phyloP scores from a whole-genome alignment of 2,329 filamentous ascomycete genomes.

The Cercospora canescens region DNA sequence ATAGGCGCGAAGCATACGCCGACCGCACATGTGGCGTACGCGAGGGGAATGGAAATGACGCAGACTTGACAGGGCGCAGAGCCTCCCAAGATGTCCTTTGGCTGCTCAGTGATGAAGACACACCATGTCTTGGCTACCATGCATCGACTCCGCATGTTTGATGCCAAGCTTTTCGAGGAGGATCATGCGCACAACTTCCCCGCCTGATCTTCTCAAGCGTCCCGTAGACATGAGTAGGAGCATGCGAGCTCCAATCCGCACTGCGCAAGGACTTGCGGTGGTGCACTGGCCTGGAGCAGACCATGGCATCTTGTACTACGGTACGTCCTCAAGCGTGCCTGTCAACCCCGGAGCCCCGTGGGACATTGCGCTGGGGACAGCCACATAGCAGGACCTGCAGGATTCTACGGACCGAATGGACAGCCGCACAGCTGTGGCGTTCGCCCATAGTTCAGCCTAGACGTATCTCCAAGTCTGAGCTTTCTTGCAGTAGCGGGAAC shows the following conservation, averaged over 20 bases:
- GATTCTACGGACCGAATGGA: slow-evolving; percentile 21
- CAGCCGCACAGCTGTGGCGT: background rate
- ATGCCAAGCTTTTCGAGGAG: background rate
- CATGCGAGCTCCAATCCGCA: background rate
- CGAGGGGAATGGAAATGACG: background rate
- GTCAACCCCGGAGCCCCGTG: slow-evolving; percentile 16
- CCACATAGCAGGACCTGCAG: slow-evolving; percentile 3
- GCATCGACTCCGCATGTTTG: background rate
- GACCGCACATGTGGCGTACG: too few relatives aligned
- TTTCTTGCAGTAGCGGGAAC: slow-evolving; percentile 19
- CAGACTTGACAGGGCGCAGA: background rate
- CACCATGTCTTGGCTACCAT: background rate
- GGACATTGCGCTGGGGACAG: background rate
- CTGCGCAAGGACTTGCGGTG: background rate
- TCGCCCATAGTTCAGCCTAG: slow-evolving; percentile 6
- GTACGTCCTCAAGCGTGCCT: background rate
- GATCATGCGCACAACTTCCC: background rate
- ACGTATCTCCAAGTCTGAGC: slow-evolving; percentile 15
- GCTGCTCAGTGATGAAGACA: background rate
- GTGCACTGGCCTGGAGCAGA: background rate
- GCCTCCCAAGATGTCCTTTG: background rate
- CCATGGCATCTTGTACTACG: background rate
- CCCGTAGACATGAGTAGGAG: background rate
- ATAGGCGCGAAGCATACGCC: background rate
- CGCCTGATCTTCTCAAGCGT: background rate